Percentiles rank a stretch among this genome's conserved stretches.
phyloP scores from a whole-genome alignment of 2,329 filamentous ascomycete genomes.

The Aspergillus transmontanensis region DNA sequence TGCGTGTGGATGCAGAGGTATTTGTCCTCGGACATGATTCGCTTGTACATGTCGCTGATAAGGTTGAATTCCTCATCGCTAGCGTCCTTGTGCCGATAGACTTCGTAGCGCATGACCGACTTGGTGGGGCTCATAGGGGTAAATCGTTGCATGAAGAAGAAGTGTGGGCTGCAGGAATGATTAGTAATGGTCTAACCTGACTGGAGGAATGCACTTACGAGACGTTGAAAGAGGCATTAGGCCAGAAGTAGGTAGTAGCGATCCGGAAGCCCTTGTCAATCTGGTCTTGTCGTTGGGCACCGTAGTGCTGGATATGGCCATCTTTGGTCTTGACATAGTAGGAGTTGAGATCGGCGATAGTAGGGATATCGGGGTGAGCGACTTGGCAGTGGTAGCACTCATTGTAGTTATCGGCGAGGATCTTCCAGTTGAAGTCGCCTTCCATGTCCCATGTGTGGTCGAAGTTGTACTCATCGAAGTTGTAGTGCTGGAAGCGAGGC shows the following conservation, averaged over 20 bases:
- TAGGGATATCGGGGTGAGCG: constrained; percentile 26
- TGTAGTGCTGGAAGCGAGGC: constrained; percentile 54
- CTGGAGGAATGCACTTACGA: constrained; percentile 24
- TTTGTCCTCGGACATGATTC: constrained; percentile 67
- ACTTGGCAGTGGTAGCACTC: constrained; percentile 38
- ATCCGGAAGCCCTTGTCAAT: constrained; percentile 47
- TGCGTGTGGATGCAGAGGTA: constrained; percentile 61
- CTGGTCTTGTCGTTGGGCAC: constrained; percentile 47
- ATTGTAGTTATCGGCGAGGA: constrained; percentile 65
- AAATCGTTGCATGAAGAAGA: constrained; percentile 67
- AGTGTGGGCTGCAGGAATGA: constrained; percentile 47
- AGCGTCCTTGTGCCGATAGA: constrained; percentile 63
- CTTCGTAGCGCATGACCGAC: constrained; percentile 62
- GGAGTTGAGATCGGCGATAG: constrained; percentile 56
- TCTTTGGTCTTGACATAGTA: constrained; percentile 55
- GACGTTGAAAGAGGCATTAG: constrained; percentile 36
- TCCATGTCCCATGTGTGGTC: constrained; percentile 62
- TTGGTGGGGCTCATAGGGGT: constrained; percentile 56
- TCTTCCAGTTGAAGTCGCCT: constrained; percentile 63
- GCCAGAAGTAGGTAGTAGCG: constrained; percentile 40
- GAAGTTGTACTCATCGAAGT: constrained; percentile 38
- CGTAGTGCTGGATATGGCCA: constrained; percentile 55
- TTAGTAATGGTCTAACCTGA: background rate
- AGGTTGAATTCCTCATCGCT: constrained; percentile 60
- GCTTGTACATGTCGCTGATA: constrained; percentile 63